Evolutionary conservation across 1,139 yeast genomes (phyloP).

Genomic region (Geotrichum carabidarum): DNA sequence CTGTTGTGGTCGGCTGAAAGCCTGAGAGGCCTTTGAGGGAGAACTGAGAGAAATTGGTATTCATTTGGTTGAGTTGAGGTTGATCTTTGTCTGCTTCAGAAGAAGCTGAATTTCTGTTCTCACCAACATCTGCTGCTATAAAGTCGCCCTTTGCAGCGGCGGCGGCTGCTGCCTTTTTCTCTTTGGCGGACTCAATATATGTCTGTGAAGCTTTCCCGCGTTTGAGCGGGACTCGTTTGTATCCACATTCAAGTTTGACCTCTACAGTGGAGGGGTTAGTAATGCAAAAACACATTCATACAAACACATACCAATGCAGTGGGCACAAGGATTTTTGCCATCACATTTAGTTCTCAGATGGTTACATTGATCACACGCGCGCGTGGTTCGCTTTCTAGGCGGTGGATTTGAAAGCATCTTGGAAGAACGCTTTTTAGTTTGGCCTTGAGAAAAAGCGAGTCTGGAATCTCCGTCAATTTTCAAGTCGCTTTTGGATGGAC

Average conservation of each 20-base stretch:
- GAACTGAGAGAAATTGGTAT: background rate
- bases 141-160: slow-evolving; percentile 6
- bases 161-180: slow-evolving; percentile 14
- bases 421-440: slow-evolving; percentile 7
- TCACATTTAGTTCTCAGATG: slow-evolving; percentile 42
- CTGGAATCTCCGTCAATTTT: background rate
- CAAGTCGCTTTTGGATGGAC: background rate
- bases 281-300: background rate
- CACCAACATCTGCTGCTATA: slow-evolving; percentile 17
- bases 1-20: background rate
- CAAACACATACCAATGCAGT: slow-evolving; percentile 33
- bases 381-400: slow-evolving; percentile 29
- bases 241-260: slow-evolving; percentile 36
- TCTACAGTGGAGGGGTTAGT: slow-evolving; percentile 16
- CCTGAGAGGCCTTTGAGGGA: slow-evolving; percentile 7
- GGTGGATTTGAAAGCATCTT: slow-evolving; percentile 5
- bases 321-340: slow-evolving; percentile 40
- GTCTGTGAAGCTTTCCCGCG: slow-evolving; percentile 40
- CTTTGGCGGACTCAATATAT: slow-evolving; percentile 25
- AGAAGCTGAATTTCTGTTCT: slow-evolving; percentile 1
- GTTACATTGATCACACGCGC: slow-evolving; percentile 44
- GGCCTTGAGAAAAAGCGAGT: background rate
- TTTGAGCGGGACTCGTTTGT: slow-evolving; percentile 39
- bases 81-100: slow-evolving; percentile 5
- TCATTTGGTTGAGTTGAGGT: slow-evolving; percentile 6